phyloP scores from a whole-genome alignment of 306 rosid species.

The Casuarina equisetifolia region DNA sequence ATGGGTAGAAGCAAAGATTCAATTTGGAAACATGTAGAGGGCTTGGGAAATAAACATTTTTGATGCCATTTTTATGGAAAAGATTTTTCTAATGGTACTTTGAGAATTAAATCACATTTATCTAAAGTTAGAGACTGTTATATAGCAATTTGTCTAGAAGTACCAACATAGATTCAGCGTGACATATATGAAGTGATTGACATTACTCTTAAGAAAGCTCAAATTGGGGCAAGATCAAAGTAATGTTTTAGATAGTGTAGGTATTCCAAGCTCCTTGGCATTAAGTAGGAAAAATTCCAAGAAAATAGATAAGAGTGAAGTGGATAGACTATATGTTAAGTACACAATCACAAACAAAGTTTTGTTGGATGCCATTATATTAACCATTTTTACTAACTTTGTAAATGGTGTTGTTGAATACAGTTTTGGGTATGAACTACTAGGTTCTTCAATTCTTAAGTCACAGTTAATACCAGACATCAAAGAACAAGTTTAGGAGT shows the following conservation, averaged over 20 bases:
- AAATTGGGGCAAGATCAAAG: not conserved
- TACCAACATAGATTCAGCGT: not conserved
- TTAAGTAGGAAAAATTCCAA: not conserved
- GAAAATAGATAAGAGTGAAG: not conserved
- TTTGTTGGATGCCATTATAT: not conserved
- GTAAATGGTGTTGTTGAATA: not conserved
- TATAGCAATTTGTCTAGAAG: not conserved
- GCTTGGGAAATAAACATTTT: not conserved
- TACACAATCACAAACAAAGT: not conserved
- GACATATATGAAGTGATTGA: no score
- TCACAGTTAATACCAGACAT: not conserved
- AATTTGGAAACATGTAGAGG: not conserved
- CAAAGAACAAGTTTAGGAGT: not conserved
- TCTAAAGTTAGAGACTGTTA: not conserved
- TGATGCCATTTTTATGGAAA: not conserved
- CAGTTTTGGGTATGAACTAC: not conserved
- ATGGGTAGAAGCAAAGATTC: no score
- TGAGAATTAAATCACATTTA: constrained; percentile 1
- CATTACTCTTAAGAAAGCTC: not conserved
- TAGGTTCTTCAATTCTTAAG: not conserved
- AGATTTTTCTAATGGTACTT: not conserved
- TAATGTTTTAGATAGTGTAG: not conserved
- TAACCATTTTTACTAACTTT: not conserved
- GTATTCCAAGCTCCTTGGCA: not conserved
- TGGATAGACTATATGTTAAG: not conserved